phyloP scores from a whole-genome alignment of 495 filamentous ascomycete genomes.

The Penicillium dipodomyicola region DNA sequence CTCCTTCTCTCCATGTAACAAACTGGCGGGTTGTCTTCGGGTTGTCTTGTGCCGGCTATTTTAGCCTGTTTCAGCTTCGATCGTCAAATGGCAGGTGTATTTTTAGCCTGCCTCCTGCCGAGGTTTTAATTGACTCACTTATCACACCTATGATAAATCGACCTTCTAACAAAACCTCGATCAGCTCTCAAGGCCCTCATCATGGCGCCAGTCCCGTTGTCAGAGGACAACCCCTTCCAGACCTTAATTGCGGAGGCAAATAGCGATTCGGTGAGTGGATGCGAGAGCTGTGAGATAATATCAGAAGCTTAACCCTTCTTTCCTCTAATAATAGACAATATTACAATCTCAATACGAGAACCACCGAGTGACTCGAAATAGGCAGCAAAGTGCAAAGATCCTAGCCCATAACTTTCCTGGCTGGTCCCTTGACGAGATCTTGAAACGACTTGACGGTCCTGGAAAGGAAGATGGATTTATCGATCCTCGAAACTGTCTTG shows the following conservation, averaged over 20 bases:
- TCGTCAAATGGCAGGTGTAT: not conserved
- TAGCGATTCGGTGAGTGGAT: slow-evolving; percentile 50
- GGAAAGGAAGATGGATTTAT: slow-evolving; percentile 59
- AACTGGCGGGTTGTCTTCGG: no score
- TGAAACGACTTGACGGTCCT: slow-evolving; percentile 63
- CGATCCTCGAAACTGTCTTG: slow-evolving; percentile 74
- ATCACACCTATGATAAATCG: not conserved
- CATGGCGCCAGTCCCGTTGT: slow-evolving; percentile 4
- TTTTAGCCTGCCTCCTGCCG: not conserved
- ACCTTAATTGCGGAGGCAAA: slow-evolving; percentile 62
- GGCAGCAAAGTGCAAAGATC: slow-evolving; percentile 67
- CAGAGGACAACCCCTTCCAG: slow-evolving; percentile 67
- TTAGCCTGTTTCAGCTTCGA: no score
- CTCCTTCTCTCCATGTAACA: no score
- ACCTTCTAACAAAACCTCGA: not conserved
- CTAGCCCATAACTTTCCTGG: slow-evolving; percentile 62
- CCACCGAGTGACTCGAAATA: slow-evolving; percentile 69
- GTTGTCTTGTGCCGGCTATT: no score
- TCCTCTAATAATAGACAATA: slow-evolving; percentile 36
- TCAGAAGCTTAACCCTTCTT: not conserved
- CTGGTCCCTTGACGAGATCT: slow-evolving; percentile 67
- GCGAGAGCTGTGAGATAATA: not conserved
- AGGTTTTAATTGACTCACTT: not conserved
- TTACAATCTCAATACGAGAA: slow-evolving; percentile 66
- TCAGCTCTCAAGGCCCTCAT: not conserved